Percentiles rank a stretch among this genome's conserved stretches.
These are phyloP conservation scores for Fagus crenata DNA, from an alignment of 306 rosid species.

Conservation along the genomic window DNA sequence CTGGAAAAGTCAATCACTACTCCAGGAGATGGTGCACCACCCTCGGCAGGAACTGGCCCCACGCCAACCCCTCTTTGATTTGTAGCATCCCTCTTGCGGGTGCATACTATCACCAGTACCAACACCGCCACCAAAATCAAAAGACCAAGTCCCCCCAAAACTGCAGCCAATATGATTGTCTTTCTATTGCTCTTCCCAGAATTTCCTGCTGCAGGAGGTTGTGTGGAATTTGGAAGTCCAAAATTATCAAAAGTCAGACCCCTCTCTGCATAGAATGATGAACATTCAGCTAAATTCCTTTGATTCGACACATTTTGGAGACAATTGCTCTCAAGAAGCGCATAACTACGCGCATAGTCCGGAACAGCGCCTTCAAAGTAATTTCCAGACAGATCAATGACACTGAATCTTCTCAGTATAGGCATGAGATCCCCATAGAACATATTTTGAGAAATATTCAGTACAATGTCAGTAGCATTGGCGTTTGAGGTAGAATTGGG, in stretches of 20 bases:
- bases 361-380: constrained; percentile 72
- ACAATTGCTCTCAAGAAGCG: constrained; percentile 59
- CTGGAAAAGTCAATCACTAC: constrained; percentile 51
- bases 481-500: constrained; percentile 52
- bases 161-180: constrained; percentile 65
- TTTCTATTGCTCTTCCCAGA: constrained; percentile 56
- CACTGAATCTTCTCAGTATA: constrained; percentile 49
- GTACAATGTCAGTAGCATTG: constrained; percentile 35
- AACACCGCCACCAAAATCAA: constrained; percentile 42
- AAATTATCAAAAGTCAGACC: constrained; percentile 69
- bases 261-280: constrained; percentile 60
- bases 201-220: constrained; percentile 30
- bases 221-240: constrained; percentile 50
- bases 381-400: constrained; percentile 67
- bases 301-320: constrained; percentile 62
- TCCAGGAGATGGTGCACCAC: constrained; percentile 49
- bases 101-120: constrained; percentile 38
- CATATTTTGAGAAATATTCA: constrained; percentile 63
- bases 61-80: constrained; percentile 52
- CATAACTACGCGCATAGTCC: constrained; percentile 39
- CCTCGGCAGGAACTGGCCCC: constrained; percentile 56
- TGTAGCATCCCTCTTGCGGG: constrained; percentile 41
- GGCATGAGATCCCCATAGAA: constrained; percentile 68
- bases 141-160: constrained; percentile 68
- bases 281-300: constrained; percentile 52